Conservation (phyloP, 2,329 filamentous ascomycete species). For the Aureobasidium sp. region DNA sequence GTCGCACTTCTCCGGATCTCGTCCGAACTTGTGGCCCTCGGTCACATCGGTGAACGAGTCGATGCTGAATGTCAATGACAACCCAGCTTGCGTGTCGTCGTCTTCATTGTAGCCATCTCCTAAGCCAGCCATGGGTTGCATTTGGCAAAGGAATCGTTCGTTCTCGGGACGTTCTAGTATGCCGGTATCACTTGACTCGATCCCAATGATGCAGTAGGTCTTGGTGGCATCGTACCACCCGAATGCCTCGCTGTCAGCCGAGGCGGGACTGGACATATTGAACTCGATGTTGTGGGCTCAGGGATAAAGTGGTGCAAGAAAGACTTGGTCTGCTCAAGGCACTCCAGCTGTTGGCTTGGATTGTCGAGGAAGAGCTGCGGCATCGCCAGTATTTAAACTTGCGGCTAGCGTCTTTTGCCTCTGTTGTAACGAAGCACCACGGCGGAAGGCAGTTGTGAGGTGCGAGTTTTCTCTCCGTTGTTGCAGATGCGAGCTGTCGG, state of each 20-base stretch:
- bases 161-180: conserved; percentile 1
- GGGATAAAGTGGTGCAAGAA: background rate
- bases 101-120: conserved; percentile 5
- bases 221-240: conserved; percentile 6
- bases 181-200: background rate
- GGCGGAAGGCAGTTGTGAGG: background rate
- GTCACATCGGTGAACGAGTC: conserved; percentile 4
- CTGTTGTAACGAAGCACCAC: conserved; percentile 6
- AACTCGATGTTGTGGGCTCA: background rate
- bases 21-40: conserved; percentile 5
- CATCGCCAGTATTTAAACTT: background rate
- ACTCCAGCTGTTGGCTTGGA: background rate
- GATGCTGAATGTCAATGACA: background rate
- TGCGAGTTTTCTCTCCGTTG: background rate
- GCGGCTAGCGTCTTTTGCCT: background rate
- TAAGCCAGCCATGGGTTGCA: background rate
- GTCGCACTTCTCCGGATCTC: background rate
- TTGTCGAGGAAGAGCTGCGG: background rate
- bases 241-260: background rate
- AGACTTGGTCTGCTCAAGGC: background rate
- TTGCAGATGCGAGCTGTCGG: conserved; percentile 6
- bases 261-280: background rate
- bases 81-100: background rate
- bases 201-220: conserved; percentile 10
- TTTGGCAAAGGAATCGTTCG: background rate